phyloP scores from a whole-genome alignment of 352 stramenopile species.

The Globisporangium alternatum region DNA sequence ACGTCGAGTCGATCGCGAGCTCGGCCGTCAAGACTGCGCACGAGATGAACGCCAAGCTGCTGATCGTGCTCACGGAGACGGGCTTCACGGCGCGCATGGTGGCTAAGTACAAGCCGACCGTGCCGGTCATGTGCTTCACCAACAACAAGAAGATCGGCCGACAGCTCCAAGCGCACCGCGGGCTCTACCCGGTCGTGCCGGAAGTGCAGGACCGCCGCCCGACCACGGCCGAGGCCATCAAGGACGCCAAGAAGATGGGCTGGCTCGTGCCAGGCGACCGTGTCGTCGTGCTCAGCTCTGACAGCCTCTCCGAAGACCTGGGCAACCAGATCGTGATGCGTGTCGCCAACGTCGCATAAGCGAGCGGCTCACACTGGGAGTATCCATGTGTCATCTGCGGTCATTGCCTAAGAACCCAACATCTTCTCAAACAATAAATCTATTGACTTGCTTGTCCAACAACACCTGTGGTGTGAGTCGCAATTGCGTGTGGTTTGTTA shows the following conservation, averaged over 20 bases:
- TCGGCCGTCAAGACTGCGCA: constrained; percentile 85
- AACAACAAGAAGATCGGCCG: constrained; percentile 86
- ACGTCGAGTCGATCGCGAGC: constrained; percentile 82
- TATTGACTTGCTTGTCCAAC: constrained; percentile 10
- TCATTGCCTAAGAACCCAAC: neutral
- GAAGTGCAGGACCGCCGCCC: constrained; percentile 53
- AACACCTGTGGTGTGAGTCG: neutral
- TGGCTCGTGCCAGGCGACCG: constrained; percentile 87
- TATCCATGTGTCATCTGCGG: neutral
- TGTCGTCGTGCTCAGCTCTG: constrained; percentile 85
- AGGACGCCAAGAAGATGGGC: constrained; percentile 89
- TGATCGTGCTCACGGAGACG: constrained; percentile 84
- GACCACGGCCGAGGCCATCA: constrained; percentile 84
- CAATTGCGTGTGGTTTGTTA: neutral
- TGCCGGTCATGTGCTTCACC: constrained; percentile 91
- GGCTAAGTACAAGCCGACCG: constrained; percentile 89
- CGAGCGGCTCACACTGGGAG: neutral
- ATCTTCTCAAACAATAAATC: neutral
- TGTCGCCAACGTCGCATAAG: constrained; percentile 77
- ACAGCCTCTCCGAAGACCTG: constrained; percentile 77
- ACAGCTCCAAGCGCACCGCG: constrained; percentile 90
- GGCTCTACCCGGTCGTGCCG: constrained; percentile 69
- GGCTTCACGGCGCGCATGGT: constrained; percentile 82
- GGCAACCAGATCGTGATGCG: constrained; percentile 83
- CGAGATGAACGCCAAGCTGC: constrained; percentile 80